A percentile compares a stretch with the other conserved stretches of the same genome.
Evolutionary conservation across 257 asterid genomes (phyloP).

Genomic region (Solanum corneliomulleri): DNA sequence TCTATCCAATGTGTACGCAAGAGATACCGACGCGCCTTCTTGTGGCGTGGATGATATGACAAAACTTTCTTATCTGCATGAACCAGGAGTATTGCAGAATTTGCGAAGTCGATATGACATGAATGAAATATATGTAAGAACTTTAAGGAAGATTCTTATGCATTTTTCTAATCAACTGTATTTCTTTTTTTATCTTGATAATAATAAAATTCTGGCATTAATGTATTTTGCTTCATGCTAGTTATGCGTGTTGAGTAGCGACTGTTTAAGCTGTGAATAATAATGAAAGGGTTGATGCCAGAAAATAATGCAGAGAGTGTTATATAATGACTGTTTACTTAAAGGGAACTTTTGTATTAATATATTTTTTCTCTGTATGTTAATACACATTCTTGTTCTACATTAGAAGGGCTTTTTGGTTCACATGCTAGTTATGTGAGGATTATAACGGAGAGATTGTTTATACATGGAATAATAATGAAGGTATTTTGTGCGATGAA

Average conservation of each 20-base stretch:
- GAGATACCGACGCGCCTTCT: slow-evolving; percentile 67
- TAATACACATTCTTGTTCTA: background rate
- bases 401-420: background rate
- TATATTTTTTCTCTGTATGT: background rate
- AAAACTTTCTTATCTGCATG: slow-evolving; percentile 82
- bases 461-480: background rate
- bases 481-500: background rate
- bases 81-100: slow-evolving; percentile 82
- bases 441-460: background rate
- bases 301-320: background rate
- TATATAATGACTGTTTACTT: background rate
- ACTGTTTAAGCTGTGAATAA: background rate
- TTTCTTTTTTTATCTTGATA: background rate
- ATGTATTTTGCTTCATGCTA: background rate
- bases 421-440: background rate
- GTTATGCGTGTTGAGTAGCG: background rate
- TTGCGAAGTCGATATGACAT: slow-evolving; percentile 55
- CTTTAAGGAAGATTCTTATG: background rate
- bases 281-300: background rate
- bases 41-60: slow-evolving; percentile 91
- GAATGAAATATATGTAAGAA: slow-evolving; percentile 76
- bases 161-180: background rate
- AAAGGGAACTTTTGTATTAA: background rate
- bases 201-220: background rate
- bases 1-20: slow-evolving; percentile 40